Percentiles rank a stretch among this genome's conserved stretches.
These are phyloP conservation scores for Calonectria hawksworthii DNA, from an alignment of 2,329 filamentous ascomycete genomes.

Conservation along the genomic window DNA sequence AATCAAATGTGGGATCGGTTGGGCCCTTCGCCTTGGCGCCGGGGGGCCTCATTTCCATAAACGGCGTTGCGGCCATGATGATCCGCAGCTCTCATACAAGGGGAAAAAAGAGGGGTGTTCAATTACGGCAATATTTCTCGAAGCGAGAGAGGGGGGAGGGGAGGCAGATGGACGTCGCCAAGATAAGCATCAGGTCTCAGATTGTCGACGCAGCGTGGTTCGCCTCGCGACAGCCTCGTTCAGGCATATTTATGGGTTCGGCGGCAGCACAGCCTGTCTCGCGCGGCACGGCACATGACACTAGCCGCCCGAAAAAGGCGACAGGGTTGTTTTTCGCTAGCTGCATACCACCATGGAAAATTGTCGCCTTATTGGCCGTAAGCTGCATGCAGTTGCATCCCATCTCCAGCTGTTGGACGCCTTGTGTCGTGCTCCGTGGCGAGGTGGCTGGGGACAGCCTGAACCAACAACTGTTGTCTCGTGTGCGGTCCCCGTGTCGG, in stretches of 20 bases:
- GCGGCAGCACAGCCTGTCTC: not conserved
- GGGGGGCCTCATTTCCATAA: not conserved
- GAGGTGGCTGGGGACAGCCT: not conserved
- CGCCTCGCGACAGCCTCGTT: not conserved
- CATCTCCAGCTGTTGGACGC: not conserved
- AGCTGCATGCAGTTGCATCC: not conserved
- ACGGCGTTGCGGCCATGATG: not conserved
- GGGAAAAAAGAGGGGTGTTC: no score
- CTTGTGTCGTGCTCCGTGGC: not conserved
- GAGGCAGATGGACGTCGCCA: not conserved
- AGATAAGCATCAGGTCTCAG: no score
- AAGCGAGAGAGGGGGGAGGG: no score
- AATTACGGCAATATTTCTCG: not conserved
- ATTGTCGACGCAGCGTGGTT: not conserved
- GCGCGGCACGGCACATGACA: not conserved
- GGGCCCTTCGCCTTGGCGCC: not conserved
- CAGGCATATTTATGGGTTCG: not conserved
- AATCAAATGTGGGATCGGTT: not conserved
- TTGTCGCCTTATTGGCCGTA: not conserved
- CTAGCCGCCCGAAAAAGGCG: not conserved
- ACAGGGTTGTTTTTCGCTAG: constrained; percentile 5
- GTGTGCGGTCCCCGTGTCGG: not conserved
- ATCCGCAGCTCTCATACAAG: not conserved
- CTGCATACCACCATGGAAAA: not conserved
- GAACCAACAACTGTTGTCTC: not conserved